These are phyloP conservation scores for Phaeotremella skinneri DNA, from an alignment of 768 basidiomycete species.

Conservation along the genomic window DNA sequence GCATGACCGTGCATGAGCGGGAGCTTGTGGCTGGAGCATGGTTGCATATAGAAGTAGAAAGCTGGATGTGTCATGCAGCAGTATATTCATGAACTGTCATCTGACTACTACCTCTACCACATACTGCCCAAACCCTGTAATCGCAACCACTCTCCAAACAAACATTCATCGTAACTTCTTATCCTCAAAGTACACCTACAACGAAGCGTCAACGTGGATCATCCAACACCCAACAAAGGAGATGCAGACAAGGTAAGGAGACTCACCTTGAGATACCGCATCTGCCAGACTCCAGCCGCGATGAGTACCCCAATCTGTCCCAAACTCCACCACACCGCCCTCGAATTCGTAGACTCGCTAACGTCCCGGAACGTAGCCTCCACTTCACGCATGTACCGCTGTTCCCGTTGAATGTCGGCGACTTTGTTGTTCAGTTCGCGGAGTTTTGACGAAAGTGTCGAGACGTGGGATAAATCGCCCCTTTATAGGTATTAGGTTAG, in stretches of 20 bases:
- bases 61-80: neutral
- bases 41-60: neutral
- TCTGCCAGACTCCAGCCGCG: slow-evolving; percentile 85
- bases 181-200: slow-evolving; percentile 43
- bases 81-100: no score
- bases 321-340: slow-evolving; percentile 91
- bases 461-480: slow-evolving; percentile 47
- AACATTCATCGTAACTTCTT: slow-evolving; percentile 37
- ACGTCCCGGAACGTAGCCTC: slow-evolving; percentile 85
- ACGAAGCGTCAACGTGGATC: neutral
- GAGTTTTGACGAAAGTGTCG: slow-evolving; percentile 58
- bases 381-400: slow-evolving; percentile 95
- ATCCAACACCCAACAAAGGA: neutral
- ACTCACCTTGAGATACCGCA: slow-evolving; percentile 81
- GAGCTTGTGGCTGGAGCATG: neutral
- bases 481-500: slow-evolving; percentile 15
- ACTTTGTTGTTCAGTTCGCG: slow-evolving; percentile 91
- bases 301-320: slow-evolving; percentile 81
- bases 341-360: slow-evolving; percentile 84
- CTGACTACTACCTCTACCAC: no score
- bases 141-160: neutral
- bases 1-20: neutral
- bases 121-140: no score
- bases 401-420: slow-evolving; percentile 88
- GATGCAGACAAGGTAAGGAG: neutral